Conservation (phyloP, 2,329 filamentous ascomycete species). For the Pleomassaria siparia region DNA sequence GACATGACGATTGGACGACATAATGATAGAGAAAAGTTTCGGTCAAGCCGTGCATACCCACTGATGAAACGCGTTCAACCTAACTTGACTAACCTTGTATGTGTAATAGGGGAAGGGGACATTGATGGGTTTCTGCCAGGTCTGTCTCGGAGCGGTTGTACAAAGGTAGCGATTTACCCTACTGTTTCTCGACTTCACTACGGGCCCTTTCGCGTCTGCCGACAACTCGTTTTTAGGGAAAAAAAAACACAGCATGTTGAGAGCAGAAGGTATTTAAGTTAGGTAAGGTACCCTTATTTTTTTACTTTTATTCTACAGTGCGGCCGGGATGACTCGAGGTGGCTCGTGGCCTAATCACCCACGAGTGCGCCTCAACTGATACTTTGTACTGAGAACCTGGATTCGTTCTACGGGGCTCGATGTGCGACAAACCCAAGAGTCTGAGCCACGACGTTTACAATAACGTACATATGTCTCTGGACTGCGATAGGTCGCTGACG, state of each 20-base stretch:
- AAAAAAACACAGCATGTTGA: too few species aligned
- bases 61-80: not conserved
- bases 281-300: not conserved
- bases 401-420: slow-evolving; percentile 3
- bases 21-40: slow-evolving; percentile 24
- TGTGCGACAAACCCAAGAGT: slow-evolving; percentile 8
- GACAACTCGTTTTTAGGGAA: too few species aligned
- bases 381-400: slow-evolving; percentile 24
- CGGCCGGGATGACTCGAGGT: slow-evolving; percentile 10
- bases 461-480: not conserved
- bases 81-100: not conserved
- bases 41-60: slow-evolving; percentile 4
- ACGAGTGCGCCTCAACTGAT: slow-evolving; percentile 15
- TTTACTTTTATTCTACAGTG: not conserved
- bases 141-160: not conserved
- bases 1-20: slow-evolving; percentile 15
- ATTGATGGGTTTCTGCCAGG: too few species aligned
- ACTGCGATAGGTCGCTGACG: not conserved
- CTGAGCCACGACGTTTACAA: slow-evolving; percentile 5
- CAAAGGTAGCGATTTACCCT: not conserved
- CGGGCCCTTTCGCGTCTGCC: too few species aligned
- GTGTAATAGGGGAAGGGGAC: not conserved
- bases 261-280: not conserved
- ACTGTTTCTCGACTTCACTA: too few species aligned
- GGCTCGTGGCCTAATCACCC: slow-evolving; percentile 4